Evolutionary conservation across 768 basidiomycete genomes (phyloP), one percentile per base, ranked within the genome.

Genomic region (Boletus sp.): DNA sequence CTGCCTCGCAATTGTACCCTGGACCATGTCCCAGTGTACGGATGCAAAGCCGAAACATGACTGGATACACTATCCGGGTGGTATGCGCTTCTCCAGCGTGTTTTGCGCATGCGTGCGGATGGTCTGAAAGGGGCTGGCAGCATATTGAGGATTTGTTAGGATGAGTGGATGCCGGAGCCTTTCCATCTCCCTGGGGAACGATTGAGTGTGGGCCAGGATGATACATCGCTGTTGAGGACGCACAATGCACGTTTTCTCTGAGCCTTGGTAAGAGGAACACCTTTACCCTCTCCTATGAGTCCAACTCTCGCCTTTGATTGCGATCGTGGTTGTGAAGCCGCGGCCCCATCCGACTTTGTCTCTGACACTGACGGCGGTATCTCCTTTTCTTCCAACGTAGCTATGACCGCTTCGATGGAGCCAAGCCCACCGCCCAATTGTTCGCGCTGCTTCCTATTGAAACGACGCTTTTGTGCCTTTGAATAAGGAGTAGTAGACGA

Each of bases 61-160:
- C 12, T 29, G 10, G 11, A 37, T 39, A 28, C 24, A 40, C 20
- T 40, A 56, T 15, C 14, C 45, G 6, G 60, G 30, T 37, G 56
- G 47, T 11, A 73, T 65, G 59, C 80, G 84, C 60, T 82, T 84
- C 36, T 90, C 58, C 11, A 92, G 76, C 0, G 91, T 90, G 66
- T 92, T 92, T 68, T 86, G 79, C 3, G 86, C 89, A 68, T 93
- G 91, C 5, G 80, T 86, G 6, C 89, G 85, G 62, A 92, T 89
- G 1, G 89, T 86, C 64, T 85, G 76, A 67, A 92, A 92, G 1
- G 91, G 91, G 64, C 86, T 87, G 33, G 80, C 72, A 10, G 82
- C 71, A 65, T 85, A 92, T 39, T 82, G 79, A 6, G 86, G 78
- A 64, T 85, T 86, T 20, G 83, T 77, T 32, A 88, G 76, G 40